Evolutionary conservation across 1,284 basidiomycete genomes (phyloP).

Genomic region (Phellopilus nigrolimitatus): DNA sequence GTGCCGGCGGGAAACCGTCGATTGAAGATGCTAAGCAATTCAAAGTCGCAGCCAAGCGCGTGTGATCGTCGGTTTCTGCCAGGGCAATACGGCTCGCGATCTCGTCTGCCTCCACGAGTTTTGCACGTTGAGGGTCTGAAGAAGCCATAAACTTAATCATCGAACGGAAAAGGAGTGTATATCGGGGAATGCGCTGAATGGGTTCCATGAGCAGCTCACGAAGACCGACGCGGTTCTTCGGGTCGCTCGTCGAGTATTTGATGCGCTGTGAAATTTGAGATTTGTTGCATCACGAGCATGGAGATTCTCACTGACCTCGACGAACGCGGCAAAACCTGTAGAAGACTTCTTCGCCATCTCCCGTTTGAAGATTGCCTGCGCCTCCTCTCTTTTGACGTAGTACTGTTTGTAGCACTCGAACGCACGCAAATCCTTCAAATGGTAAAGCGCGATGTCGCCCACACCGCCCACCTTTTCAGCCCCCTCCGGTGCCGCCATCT

Average conservation of each 20-base stretch:
- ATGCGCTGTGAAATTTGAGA: constrained; percentile 53
- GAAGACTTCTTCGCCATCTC: constrained; percentile 74
- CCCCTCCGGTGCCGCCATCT: constrained; percentile 61
- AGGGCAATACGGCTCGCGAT: constrained; percentile 88
- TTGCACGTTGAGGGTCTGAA: constrained; percentile 72
- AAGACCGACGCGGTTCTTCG: constrained; percentile 82
- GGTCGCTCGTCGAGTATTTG: constrained; percentile 82
- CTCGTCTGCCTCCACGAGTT: constrained; percentile 82
- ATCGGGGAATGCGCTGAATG: constrained; percentile 97
- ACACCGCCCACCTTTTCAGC: constrained; percentile 56
- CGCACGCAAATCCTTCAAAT: constrained; percentile 76
- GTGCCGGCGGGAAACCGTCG: constrained; percentile 84
- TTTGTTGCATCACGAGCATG: constrained; percentile 19
- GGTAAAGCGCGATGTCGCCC: constrained; percentile 82
- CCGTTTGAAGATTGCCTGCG: constrained; percentile 83
- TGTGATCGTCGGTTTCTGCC: constrained; percentile 91
- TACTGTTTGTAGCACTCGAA: constrained; percentile 92
- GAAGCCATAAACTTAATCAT: constrained; percentile 86
- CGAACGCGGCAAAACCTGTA: constrained; percentile 69
- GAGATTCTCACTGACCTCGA: constrained; percentile 59
- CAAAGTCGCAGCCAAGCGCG: constrained; percentile 84
- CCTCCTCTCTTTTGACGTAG: constrained; percentile 90
- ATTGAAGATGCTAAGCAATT: constrained; percentile 83
- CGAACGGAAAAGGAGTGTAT: constrained; percentile 87
- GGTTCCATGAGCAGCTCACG: constrained; percentile 97